These are phyloP conservation scores for Guyanaporus albipodus DNA, from an alignment of 768 basidiomycete species.

Conservation along the genomic window DNA sequence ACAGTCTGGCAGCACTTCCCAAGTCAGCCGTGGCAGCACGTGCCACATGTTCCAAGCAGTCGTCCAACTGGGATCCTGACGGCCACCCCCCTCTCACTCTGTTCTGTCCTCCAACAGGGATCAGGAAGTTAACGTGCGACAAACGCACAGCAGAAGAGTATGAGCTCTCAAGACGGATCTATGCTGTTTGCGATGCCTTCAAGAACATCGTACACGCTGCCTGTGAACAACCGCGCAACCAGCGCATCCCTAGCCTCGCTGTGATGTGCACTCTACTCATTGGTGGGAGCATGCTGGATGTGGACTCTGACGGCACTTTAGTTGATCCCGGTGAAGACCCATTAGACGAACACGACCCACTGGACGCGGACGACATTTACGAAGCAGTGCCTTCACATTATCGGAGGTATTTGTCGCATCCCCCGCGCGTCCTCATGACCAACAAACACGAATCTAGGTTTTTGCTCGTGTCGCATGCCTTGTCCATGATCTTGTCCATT, in stretches of 20 bases:
- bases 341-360: conserved; percentile 22
- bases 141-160: conserved; percentile 32
- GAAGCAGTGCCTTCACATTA: conserved; percentile 49
- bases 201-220: conserved; percentile 45
- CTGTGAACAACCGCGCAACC: conserved; percentile 13
- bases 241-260: conserved; percentile 37
- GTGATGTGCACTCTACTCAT: conserved; percentile 45
- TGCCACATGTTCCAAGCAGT: conserved; percentile 15
- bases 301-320: conserved; percentile 8
- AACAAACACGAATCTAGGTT: conserved; percentile 32
- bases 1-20: conserved; percentile 30
- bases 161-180: conserved; percentile 45
- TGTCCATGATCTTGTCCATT: conserved; percentile 42
- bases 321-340: conserved; percentile 22
- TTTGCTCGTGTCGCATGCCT: conserved; percentile 49
- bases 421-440: conserved; percentile 5
- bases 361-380: conserved; percentile 41
- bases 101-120: conserved; percentile 36
- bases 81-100: conserved; percentile 33
- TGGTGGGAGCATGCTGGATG: conserved; percentile 42
- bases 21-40: conserved; percentile 16
- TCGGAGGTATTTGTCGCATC: conserved; percentile 41
- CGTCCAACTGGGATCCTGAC: conserved; percentile 18
- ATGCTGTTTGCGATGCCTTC: conserved; percentile 55
- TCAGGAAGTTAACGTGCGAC: conserved; percentile 35